Evolutionary conservation across 352 stramenopile species (phyloP), one percentile per base, ranked within the genome.

Genomic region (Phytophthora europaea): DNA sequence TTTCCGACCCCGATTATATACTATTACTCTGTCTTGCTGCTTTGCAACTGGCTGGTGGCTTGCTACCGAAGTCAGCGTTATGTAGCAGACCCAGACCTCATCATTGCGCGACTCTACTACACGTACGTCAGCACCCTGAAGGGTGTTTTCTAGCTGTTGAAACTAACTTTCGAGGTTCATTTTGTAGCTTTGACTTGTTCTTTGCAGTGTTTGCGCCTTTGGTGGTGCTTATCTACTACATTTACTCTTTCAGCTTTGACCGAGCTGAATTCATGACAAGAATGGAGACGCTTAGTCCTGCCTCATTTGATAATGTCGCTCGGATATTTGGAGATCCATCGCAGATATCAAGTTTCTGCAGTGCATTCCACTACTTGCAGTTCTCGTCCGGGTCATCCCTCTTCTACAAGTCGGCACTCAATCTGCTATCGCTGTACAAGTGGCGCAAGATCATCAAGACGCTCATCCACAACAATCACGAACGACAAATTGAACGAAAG

Each of bases 151-250:
- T 5, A 23, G 34, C 36, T 43, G n/a, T 60, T 6, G 48, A 22
- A 45, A 12, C 20, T 38, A 23, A 31, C 4, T 7, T n/a, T 12
- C 6, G 18, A 51, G 33, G 15, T 12, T 18, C 20, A 18, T 23
- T 53, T 53, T 45, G 34, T 23, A 85, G 79, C 1, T 82, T 81
- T 47, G 79, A 87, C 34, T 52, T 89, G 5, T 87, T 87, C 70
- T 89, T 89, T 40, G 82, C 78, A 1, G 82, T 81, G 13, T 89
- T 86, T 23, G 72, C 82, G 18, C 71, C 78, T 10, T 36, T 86
- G 7, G 64, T 82, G 3, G 79, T 87, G 15, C 51, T 89, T 8
- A 55, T 77, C 0, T 87, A 85, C 56, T 77, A 70, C 7, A 61
- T 78, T 13, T 18, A 65, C 20, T 69, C 76, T 2, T 89, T 89